Evolutionary conservation across 495 filamentous ascomycete genomes (phyloP).

Genomic region (Talaromyces borbonicus): DNA sequence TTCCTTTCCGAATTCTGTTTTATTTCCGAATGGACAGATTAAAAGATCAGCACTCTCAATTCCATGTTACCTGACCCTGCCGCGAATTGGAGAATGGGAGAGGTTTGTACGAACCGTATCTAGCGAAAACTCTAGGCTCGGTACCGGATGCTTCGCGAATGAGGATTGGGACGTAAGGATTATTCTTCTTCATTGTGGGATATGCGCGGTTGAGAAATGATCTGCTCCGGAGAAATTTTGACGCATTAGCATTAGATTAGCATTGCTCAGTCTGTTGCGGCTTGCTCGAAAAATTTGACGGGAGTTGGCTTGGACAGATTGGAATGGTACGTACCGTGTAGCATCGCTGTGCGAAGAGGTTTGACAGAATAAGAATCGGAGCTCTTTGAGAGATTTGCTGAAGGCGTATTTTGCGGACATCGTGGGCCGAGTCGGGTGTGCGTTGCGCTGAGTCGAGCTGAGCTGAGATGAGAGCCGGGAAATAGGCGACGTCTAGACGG

Average conservation of each 20-base stretch:
- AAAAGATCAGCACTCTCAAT: too few relatives aligned
- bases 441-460: too few relatives aligned
- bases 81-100: background rate
- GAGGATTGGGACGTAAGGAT: slow-evolving; percentile 89
- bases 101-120: slow-evolving; percentile 80
- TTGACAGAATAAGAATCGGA: slow-evolving; percentile 96
- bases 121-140: slow-evolving; percentile 75
- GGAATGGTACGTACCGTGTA: slow-evolving; percentile 51
- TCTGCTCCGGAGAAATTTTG: too few relatives aligned
- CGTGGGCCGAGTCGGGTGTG: too few relatives aligned
- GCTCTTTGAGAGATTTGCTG: slow-evolving; percentile 77
- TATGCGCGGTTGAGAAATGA: slow-evolving; percentile 86
- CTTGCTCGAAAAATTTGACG: too few relatives aligned
- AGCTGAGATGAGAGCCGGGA: too few relatives aligned
- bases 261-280: too few relatives aligned
- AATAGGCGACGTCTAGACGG: too few relatives aligned
- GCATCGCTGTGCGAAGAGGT: slow-evolving; percentile 78
- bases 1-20: slow-evolving; percentile 75
- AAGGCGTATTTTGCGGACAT: slow-evolving; percentile 96
- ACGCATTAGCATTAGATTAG: too few relatives aligned
- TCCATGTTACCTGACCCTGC: background rate
- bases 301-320: background rate
- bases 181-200: slow-evolving; percentile 98
- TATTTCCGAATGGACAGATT: background rate
- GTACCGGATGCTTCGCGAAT: slow-evolving; percentile 80